Base-by-base conservation (phyloP, 768 basidiomycete species). In the Agrocybe praecox region DNA sequence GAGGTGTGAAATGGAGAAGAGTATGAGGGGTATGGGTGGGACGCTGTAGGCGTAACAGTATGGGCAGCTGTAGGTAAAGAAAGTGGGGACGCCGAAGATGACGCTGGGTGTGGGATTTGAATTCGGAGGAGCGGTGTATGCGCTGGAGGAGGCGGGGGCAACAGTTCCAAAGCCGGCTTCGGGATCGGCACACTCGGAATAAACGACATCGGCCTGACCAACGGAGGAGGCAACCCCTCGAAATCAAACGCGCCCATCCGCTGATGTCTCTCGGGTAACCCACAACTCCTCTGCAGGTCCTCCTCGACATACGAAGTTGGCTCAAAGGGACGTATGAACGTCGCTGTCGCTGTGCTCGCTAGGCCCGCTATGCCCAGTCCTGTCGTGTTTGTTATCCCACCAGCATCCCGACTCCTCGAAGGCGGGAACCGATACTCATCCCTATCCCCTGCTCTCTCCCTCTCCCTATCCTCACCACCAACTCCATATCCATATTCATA, bases 311-410 rank as follows among this genome's bases (percentile, higher is more conserved):
- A 66, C 21, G 57, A 40, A 17, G 32, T 46, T 6, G 71, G 66
- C 56, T 78, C 75, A 56, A 77, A 83, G 12, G 79, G 73, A 57
- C 79, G 78, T 33, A 84, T 83, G 65, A 84, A 83, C 8, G 71
- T 67, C 15, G 82, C 82, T 0, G 81, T 82, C 10, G 71, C 64
- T 14, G 68, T 67, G 55, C 75, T 79, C 2, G 26, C 26, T 5
- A 29, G 4, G 9, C 9, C 26, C 26, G n/a, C n/a, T n/a, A 29
- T 5, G 9, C 26, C 26, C 26, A 29, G 5, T 5, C 9, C 26
- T 29, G 26, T 9, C 26, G 26, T 29, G 4, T 9, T 9, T 5
- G 5, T 9, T 29, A 4, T 29, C 26, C 26, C 26, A 5, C 9
- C 26, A 29, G 5, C 26, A 29, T 29, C 9, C 26, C 26, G 62